Base-by-base conservation (phyloP, 306 rosid genomes). In the Morella rubra region DNA sequence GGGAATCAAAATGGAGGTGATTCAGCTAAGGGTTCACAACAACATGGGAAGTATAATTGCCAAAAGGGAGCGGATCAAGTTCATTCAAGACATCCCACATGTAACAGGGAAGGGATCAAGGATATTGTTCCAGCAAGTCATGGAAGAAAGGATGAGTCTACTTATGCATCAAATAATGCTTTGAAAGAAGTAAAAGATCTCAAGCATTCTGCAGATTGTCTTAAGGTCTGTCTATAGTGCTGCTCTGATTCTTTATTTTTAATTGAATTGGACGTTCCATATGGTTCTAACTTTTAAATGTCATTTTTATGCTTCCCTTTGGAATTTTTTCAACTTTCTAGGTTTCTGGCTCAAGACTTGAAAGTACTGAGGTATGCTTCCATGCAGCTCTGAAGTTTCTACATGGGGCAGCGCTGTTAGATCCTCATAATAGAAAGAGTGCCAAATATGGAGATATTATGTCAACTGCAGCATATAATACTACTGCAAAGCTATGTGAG, bases 171-270 rank as follows among this genome's bases (percentile, higher is more conserved):
- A 80, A 91, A 79, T 76, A 85, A 71, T 84, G 92, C 93, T 84
- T 41, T 92, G 82, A 93, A 86, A 86, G 99, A 96, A 85, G 98
- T 97, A 74, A 90, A 72, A 84, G 93, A 88, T 83, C 85, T 96
- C 37, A 96, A 96, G 86, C 98, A 93, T 80, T 80, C 89, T 73
- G 98, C 97, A 8, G 99, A 96, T 70, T 96, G 97, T 71, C 71
- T 91, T 27, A 96, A 88, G 98, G 99, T 96, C 24, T 41, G 24
- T 66, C 4, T 42, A 18, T 18, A 8, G 7, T 66, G 71, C 32
- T 18, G 22, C 27, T 66, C 46, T 42, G 5, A 42, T 66, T 42
- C 12, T n/a, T 18, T 66, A 66, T 46, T 7, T 46, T 8, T 46
- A 7, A 12, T 46, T 8, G 51, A 7, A 1, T 46, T 46, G 12